Base-by-base conservation (phyloP, 2,329 filamentous ascomycete genomes). In the Cercospora beticola region DNA sequence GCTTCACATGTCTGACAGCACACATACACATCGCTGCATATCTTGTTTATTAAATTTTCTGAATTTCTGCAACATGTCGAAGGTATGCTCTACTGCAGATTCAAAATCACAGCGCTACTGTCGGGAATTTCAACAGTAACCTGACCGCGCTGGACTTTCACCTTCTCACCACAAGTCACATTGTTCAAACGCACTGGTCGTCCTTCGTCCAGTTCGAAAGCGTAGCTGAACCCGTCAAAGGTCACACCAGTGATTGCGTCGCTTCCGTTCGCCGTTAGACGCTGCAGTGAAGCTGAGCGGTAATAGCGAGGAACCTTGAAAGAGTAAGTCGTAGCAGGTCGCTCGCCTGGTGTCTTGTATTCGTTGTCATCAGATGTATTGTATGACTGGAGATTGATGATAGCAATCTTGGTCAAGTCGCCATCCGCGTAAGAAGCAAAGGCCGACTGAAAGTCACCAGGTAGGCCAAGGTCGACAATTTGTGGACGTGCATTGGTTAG, bases 181-280 rank as follows among this genome's bases (percentile, higher is more conserved):
- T 90, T 89, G 0, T 70, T 67, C 76, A 89, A 71, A 64, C 81
- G 76, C 40, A 88, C 85, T 2, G 87, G 86, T 74, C 76, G 78
- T 0, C 87, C 88, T 5, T 80, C 72, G 8, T 84, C 81, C 59
- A 89, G 77, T 76, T 90, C 87, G 65, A 84, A 84, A 71, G 89
- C 86, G 71, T 87, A 90, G 70, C 85, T 89, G 74, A 80, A 83
- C 1, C 87, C 88, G 75, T 89, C 86, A 79, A 84, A 90, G 0
- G 86, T 86, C 59, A 89, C 84, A 0, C 87, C 88, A 0, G 85
- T 85, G 21, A 89, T 84, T 9, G 88, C 87, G 77, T 90, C 86
- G 69, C 86, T 89, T 0, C 88, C 88, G 76, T 89, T 89, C 0
- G 88, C 88, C 57, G 80, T 76, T 40, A 90, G 76, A 28, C 87